Base-by-base conservation (phyloP, 2,329 filamentous ascomycete species). In the Sporothrix brasiliensis region DNA sequence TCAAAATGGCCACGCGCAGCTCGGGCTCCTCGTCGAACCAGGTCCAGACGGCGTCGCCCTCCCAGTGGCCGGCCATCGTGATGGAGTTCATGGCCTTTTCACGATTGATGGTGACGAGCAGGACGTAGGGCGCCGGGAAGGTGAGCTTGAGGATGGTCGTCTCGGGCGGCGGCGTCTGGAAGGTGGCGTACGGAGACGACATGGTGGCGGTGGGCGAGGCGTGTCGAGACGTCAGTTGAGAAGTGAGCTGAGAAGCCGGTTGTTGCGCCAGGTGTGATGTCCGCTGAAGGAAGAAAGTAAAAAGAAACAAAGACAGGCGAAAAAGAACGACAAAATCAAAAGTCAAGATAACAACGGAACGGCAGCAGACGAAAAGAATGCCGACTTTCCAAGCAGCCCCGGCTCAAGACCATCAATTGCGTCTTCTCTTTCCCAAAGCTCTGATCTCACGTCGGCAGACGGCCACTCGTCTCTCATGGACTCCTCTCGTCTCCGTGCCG, bases 91-190 rank as follows among this genome's bases (percentile, higher is more conserved):
- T 82, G 69, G 79, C 78, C 63, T 77, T 78, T 67, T 82, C 80
- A 24, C 83, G 81, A 72, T 85, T 83, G 72, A 87, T 86, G 56
- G 84, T 86, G 30, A 87, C 81, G 67, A 85, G 81, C 10, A 87
- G 78, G 66, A 86, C 81, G 73, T 80, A 77, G 0, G 81, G 80
- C 16, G 79, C 78, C 0, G 85, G 85, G 72, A 83, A 84, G 21
- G 14, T 30, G 30, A 78, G 73, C 68, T 71, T 30, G 3, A 72
- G 24, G 16, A 24, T 52, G 9, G 30, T 44, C 34, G 60, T 67
- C 13, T 49, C 24, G 2, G 70, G 68, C 21, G 68, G 70, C 5
- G 68, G 61, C 11, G 49, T 61, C n/a, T 27, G 47, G 49, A 71
- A 69, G 6, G 30, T 53, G 27, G 44, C 53, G 47, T 63, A 68